Evolutionary conservation across 2,329 filamentous ascomycete genomes (phyloP).

Genomic region (Ophiocordyceps camponoti-rufipedis): DNA sequence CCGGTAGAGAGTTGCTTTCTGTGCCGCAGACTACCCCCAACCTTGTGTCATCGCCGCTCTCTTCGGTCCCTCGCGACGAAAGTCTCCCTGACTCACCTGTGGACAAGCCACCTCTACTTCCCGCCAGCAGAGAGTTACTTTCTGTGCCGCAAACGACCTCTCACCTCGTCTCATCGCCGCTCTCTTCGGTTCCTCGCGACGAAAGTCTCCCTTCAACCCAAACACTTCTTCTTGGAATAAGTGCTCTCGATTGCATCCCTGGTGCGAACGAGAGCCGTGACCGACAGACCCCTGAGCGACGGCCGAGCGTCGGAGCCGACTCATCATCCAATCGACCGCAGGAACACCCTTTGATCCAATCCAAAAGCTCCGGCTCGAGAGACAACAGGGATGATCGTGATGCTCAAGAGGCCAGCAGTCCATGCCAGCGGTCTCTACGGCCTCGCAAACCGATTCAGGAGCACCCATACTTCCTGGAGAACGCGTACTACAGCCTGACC

Average conservation of each 20-base stretch:
- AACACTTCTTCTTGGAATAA: constrained; percentile 1
- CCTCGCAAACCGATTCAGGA: constrained; percentile 43
- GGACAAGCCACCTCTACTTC: too few relatives aligned
- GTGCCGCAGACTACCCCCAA: too few relatives aligned
- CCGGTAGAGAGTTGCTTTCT: too few relatives aligned
- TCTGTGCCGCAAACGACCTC: not conserved
- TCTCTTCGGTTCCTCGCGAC: constrained; percentile 15
- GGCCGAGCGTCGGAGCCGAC: not conserved
- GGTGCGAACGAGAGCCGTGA: not conserved
- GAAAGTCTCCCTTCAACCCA: constrained; percentile 6
- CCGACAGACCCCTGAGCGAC: not conserved
- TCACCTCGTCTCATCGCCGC: constrained; percentile 13
- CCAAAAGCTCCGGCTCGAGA: not conserved
- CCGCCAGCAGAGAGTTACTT: not conserved
- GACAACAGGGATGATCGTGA: constrained; percentile 2
- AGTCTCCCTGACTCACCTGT: too few relatives aligned
- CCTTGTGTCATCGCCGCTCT: too few relatives aligned
- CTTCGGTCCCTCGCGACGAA: constrained; percentile 1
- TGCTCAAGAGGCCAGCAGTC: constrained; percentile 11
- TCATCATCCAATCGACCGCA: not conserved
- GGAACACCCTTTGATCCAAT: not conserved
- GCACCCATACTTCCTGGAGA: constrained; percentile 39
- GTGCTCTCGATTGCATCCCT: not conserved
- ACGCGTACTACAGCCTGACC: constrained; percentile 31
- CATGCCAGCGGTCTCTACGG: constrained; percentile 30